These are phyloP conservation scores for Clitoria ternatea DNA, from an alignment of 306 rosid species.

Conservation along the genomic window DNA sequence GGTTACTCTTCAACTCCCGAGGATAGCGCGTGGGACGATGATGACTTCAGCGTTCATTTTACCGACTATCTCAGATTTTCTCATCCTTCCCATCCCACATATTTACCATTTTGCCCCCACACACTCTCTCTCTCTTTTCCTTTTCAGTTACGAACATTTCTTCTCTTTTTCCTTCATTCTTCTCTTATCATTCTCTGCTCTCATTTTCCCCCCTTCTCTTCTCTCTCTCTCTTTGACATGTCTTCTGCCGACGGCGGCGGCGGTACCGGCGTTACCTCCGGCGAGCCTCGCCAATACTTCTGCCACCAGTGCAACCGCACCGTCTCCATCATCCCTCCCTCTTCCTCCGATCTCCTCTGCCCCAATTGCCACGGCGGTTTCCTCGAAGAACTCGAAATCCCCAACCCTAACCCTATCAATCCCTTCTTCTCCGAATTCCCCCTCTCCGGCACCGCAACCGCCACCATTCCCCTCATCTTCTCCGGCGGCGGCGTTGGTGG, in stretches of 20 bases:
- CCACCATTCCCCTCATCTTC: constrained; percentile 41
- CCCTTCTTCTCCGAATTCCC: constrained; percentile 46
- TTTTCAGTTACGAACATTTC: constrained; percentile 1
- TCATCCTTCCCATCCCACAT: neutral
- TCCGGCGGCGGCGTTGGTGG: constrained; percentile 21
- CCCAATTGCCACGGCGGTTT: constrained; percentile 64
- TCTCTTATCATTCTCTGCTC: constrained; percentile 32
- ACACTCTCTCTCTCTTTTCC: neutral
- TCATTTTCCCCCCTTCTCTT: neutral
- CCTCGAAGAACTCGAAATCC: constrained; percentile 67
- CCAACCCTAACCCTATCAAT: constrained; percentile 39
- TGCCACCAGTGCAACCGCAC: constrained; percentile 71
- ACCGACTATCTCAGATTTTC: neutral
- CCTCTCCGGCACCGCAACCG: constrained; percentile 17
- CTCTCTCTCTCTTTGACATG: constrained; percentile 39
- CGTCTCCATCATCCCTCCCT: constrained; percentile 44
- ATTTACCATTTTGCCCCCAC: constrained; percentile 23
- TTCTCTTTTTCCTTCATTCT: neutral
- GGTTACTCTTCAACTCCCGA: no score
- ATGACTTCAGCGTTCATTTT: neutral
- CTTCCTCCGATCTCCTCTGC: constrained; percentile 64
- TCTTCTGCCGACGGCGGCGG: constrained; percentile 50
- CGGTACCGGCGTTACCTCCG: constrained; percentile 9
- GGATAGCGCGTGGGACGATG: neutral
- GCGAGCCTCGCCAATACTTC: constrained; percentile 52